Conservation (phyloP, 768 basidiomycete species). For the Rhizopogon sp. region DNA sequence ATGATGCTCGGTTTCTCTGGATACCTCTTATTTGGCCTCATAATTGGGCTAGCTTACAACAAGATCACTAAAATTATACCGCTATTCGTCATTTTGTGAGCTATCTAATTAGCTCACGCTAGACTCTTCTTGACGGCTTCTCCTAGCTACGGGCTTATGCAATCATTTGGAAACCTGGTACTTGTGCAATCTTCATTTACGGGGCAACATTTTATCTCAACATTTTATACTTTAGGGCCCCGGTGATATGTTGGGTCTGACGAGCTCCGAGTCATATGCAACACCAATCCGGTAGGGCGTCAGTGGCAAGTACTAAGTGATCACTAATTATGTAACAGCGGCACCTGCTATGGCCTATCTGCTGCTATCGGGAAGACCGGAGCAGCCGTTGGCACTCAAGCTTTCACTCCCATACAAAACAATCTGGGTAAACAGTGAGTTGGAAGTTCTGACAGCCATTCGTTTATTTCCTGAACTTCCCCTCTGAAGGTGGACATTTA, state of each 20-base stretch:
- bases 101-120: background rate
- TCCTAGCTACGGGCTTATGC: slow-evolving; percentile 64
- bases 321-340: slow-evolving; percentile 28
- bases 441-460: background rate
- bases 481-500: slow-evolving; percentile 54
- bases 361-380: slow-evolving; percentile 69
- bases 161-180: slow-evolving; percentile 65
- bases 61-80: slow-evolving; percentile 58
- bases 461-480: background rate
- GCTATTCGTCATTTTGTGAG: slow-evolving; percentile 65
- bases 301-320: background rate
- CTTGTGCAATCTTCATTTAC: slow-evolving; percentile 5
- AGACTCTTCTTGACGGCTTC: slow-evolving; percentile 1
- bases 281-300: slow-evolving; percentile 51
- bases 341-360: slow-evolving; percentile 65
- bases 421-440: slow-evolving; percentile 60
- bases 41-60: slow-evolving; percentile 56
- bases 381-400: slow-evolving; percentile 68
- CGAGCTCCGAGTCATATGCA: slow-evolving; percentile 63
- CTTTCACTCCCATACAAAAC: slow-evolving; percentile 62
- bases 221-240: slow-evolving; percentile 42
- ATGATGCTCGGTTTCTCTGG: slow-evolving; percentile 68
- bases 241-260: slow-evolving; percentile 65
- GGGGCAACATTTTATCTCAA: slow-evolving; percentile 6
- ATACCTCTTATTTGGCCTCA: slow-evolving; percentile 60